Conservation (phyloP, 1,284 basidiomycete genomes). For the Malassezia dermatis region DNA sequence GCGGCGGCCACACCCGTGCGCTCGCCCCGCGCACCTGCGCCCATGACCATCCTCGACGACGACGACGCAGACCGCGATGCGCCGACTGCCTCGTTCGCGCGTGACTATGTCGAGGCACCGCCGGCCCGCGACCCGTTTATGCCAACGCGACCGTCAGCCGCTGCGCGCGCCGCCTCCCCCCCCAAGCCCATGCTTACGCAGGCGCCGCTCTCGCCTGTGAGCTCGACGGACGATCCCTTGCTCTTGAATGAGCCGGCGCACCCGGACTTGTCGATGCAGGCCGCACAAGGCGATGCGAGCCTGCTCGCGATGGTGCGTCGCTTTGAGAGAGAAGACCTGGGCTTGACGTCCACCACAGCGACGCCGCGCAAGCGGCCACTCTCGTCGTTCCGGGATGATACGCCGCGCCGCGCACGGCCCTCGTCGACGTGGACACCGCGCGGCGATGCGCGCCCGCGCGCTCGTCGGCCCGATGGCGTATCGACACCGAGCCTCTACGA, state of each 20-base stretch:
- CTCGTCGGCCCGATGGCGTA: neutral
- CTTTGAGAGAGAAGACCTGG: slow-evolving; percentile 11
- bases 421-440: neutral
- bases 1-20: neutral
- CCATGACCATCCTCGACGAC: slow-evolving; percentile 15
- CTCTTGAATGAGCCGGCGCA: slow-evolving; percentile 5
- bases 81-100: slow-evolving; percentile 3
- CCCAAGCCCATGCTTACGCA: neutral
- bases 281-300: slow-evolving; percentile 13
- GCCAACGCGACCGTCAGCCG: neutral
- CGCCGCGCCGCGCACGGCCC: neutral
- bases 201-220: slow-evolving; percentile 11
- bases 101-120: neutral
- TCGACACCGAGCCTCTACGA: slow-evolving; percentile 13
- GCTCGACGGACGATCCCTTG: slow-evolving; percentile 18
- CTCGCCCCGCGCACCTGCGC: neutral
- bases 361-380: slow-evolving; percentile 2
- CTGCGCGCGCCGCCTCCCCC: neutral
- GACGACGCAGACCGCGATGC: neutral
- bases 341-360: neutral
- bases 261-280: slow-evolving; percentile 9
- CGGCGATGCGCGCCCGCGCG: neutral
- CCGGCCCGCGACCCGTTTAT: slow-evolving; percentile 1
- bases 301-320: slow-evolving; percentile 15
- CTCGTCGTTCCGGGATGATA: neutral